Percentiles rank a stretch among this genome's conserved stretches.
Evolutionary conservation across 306 rosid genomes (phyloP).

Genomic region (apple (Malus domestica)): ASM211411v1 NC_041803.1:6023001-6023500

Average conservation of each 20-base stretch:
- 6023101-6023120: not conserved
- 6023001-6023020: not conserved
- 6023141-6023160: not conserved
- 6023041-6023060: not conserved
- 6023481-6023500: not conserved
- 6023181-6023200: not conserved
- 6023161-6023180: not conserved
- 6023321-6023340: not conserved
- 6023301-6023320: not conserved
- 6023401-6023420: not conserved
- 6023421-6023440: not conserved
- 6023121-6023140: not conserved
- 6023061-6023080: conserved; percentile 5
- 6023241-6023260: conserved; percentile 33
- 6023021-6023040: not conserved
- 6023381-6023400: too few species aligned
- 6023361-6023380: not conserved
- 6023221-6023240: conserved; percentile 27
- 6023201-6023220: not conserved
- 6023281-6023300: not conserved
- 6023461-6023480: not conserved
- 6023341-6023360: not conserved
- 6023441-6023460: not conserved
- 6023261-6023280: conserved; percentile 6
- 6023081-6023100: not conserved